These are phyloP conservation scores for Globisporangium recalcitrans DNA, from an alignment of 352 stramenopile genomes.

Conservation along the genomic window DNA sequence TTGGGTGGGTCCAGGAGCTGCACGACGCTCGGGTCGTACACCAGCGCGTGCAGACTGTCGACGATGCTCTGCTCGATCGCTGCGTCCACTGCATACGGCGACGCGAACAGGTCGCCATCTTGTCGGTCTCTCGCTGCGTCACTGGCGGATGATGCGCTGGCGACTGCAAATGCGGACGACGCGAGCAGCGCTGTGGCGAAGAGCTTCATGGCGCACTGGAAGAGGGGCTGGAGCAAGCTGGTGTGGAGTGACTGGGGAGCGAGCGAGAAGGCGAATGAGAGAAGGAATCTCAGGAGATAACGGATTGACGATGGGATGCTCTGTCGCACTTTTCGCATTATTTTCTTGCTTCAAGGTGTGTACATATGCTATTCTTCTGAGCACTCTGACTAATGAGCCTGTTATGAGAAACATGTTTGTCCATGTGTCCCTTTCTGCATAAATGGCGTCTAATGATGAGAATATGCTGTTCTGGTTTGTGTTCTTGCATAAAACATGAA, in stretches of 20 bases:
- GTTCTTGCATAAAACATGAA: too few species aligned
- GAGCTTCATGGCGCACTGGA: constrained; percentile 1
- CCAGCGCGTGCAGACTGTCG: constrained; percentile 12
- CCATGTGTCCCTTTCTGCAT: too few species aligned
- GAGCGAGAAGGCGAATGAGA: neutral
- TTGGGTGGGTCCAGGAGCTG: constrained; percentile 10
- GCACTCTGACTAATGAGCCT: too few species aligned
- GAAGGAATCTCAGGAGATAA: neutral
- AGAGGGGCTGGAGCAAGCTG: too few species aligned
- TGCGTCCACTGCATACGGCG: constrained; percentile 1
- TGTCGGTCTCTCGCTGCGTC: neutral
- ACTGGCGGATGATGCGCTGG: neutral
- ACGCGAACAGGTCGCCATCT: neutral
- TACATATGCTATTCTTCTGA: too few species aligned
- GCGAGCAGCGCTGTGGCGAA: neutral
- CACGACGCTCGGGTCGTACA: constrained; percentile 31
- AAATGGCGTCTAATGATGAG: too few species aligned
- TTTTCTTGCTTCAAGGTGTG: neutral
- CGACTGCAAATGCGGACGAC: neutral
- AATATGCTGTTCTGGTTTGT: too few species aligned
- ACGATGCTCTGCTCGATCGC: constrained; percentile 9
- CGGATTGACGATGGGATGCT: neutral
- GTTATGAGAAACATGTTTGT: too few species aligned
- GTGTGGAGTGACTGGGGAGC: too few species aligned
- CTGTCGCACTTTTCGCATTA: neutral